Conservation (phyloP, 2,329 filamentous ascomycete genomes). For the Colletotrichum theobromicola region DNA sequence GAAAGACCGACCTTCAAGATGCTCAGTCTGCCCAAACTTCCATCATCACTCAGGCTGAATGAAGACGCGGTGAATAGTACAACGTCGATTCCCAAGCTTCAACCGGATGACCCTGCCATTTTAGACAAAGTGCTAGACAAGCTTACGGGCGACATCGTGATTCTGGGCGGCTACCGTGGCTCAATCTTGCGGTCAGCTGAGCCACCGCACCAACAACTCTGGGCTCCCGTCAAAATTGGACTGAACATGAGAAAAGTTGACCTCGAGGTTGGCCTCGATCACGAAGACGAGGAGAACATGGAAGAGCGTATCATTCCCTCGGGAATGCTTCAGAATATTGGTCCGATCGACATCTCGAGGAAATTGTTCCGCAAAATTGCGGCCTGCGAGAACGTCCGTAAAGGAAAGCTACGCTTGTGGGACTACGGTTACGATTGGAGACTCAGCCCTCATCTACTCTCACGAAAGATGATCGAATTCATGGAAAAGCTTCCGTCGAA, state of each 20-base stretch:
- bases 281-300: slow-evolving; percentile 84
- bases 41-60: slow-evolving; percentile 34
- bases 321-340: slow-evolving; percentile 90
- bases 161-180: slow-evolving; percentile 89
- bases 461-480: slow-evolving; percentile 73
- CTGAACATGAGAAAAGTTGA: slow-evolving; percentile 92
- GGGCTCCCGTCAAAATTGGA: slow-evolving; percentile 93
- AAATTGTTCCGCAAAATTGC: slow-evolving; percentile 80
- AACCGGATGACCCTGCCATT: slow-evolving; percentile 28
- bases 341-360: slow-evolving; percentile 87
- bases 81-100: slow-evolving; percentile 24
- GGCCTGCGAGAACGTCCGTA: slow-evolving; percentile 74
- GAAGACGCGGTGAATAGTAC: slow-evolving; percentile 22
- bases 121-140: slow-evolving; percentile 66
- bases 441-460: slow-evolving; percentile 79
- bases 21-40: slow-evolving; percentile 63
- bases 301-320: slow-evolving; percentile 82
- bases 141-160: slow-evolving; percentile 82
- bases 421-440: slow-evolving; percentile 97
- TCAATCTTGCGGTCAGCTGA: slow-evolving; percentile 87
- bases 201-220: slow-evolving; percentile 83
- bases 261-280: slow-evolving; percentile 82
- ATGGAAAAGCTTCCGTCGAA: slow-evolving; percentile 80
- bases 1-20: slow-evolving; percentile 80
- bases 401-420: slow-evolving; percentile 77